Percentiles rank a stretch among this genome's conserved stretches.
phyloP scores from a whole-genome alignment of 495 filamentous ascomycete genomes.

The Clavariopsis aquatica region DNA sequence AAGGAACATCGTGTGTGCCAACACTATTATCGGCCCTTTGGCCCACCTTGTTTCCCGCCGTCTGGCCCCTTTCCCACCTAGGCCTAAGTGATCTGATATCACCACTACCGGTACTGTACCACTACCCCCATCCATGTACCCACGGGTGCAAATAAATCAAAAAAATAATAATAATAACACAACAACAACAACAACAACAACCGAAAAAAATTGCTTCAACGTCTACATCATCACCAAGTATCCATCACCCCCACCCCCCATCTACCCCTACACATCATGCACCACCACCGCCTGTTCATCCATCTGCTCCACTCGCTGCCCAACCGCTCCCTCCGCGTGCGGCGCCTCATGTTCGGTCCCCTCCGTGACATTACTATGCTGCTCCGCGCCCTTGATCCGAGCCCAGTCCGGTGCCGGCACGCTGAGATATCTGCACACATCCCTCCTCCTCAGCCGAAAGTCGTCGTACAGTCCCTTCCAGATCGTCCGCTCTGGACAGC shows the following conservation, averaged over 20 bases:
- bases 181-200: too few species aligned
- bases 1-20: too few species aligned
- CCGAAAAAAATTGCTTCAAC: too few species aligned
- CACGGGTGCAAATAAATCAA: too few species aligned
- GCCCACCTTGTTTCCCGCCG: too few species aligned
- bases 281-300: constrained; percentile 16
- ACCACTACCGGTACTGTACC: too few species aligned
- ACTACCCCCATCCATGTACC: too few species aligned
- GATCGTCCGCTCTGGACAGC: constrained; percentile 64
- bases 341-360: constrained; percentile 27
- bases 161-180: too few species aligned
- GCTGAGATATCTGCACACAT: constrained; percentile 42
- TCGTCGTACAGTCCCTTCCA: constrained; percentile 74
- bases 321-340: constrained; percentile 6
- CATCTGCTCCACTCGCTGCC: background rate
- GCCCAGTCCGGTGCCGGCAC: constrained; percentile 44
- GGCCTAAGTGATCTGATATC: too few species aligned
- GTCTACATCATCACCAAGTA: background rate
- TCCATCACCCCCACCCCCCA: background rate
- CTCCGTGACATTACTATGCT: constrained; percentile 20
- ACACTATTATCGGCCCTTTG: too few species aligned
- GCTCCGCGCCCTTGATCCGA: constrained; percentile 22
- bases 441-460: constrained; percentile 63
- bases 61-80: too few species aligned
- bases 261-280: constrained; percentile 5